Percentiles rank a stretch among this genome's conserved stretches.
Conservation (phyloP, 345 rosid genomes). For the Isatis tinctoria region DNA sequence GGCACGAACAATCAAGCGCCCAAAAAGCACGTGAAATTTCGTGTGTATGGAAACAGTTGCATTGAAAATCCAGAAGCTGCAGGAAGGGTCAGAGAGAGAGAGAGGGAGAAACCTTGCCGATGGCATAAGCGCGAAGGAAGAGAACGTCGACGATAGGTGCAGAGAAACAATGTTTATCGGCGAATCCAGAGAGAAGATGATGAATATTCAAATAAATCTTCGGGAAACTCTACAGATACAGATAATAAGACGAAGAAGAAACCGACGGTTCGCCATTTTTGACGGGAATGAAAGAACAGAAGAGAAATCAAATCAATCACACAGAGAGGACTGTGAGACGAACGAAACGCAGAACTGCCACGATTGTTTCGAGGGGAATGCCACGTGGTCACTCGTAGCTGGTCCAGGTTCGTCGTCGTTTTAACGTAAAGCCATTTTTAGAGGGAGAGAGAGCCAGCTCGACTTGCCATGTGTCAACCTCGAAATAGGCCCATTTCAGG, state of each 20-base stretch:
- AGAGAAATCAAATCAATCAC: background rate
- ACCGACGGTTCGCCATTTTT: constrained; percentile 30
- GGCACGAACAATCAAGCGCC: background rate
- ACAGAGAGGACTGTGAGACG: constrained; percentile 11
- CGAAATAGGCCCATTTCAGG: background rate
- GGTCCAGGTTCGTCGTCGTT: constrained; percentile 12
- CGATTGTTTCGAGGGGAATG: background rate
- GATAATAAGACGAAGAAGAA: constrained; percentile 10
- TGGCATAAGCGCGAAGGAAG: constrained; percentile 7
- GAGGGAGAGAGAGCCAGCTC: constrained; percentile 7
- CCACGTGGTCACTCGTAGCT: constrained; percentile 19
- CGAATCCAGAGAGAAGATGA: constrained; percentile 4
- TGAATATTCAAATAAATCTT: background rate
- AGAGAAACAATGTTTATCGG: constrained; percentile 11
- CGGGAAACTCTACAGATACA: constrained; percentile 5
- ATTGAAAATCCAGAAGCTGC: background rate
- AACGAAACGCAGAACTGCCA: background rate
- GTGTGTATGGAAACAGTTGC: background rate
- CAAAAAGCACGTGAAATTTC: background rate
- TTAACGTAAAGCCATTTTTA: constrained; percentile 8
- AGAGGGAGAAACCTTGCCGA: constrained; percentile 19
- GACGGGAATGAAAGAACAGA: constrained; percentile 22
- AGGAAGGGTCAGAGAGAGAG: background rate
- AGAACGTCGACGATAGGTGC: background rate
- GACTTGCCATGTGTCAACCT: background rate